phyloP scores from a whole-genome alignment of 257 asterid species.

The Parsonsia alboflavescens region DNA sequence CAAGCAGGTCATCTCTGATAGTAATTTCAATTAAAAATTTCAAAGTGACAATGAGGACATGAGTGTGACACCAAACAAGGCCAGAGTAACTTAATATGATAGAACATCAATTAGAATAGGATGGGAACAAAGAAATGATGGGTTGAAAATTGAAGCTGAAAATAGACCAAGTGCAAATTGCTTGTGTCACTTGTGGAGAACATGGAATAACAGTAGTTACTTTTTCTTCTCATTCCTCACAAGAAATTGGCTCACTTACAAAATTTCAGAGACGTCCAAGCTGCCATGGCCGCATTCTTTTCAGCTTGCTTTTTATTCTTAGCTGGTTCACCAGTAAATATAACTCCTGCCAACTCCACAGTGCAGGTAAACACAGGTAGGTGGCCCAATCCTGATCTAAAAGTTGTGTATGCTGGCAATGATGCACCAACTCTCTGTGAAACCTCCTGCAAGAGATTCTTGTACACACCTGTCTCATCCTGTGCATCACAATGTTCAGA shows the following conservation, averaged over 20 bases:
- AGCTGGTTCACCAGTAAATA: constrained; percentile 48
- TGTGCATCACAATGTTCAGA: constrained; percentile 14
- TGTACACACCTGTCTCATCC: constrained; percentile 56
- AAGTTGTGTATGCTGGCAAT: constrained; percentile 37
- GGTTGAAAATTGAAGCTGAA: no score
- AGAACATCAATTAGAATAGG: neutral
- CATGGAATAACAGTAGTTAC: neutral
- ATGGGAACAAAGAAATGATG: neutral
- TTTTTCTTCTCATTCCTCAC: constrained; percentile 7
- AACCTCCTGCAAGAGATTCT: constrained; percentile 52
- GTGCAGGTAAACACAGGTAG: constrained; percentile 46
- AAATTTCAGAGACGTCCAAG: constrained; percentile 51
- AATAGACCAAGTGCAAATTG: neutral
- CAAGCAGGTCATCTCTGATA: constrained; percentile 9
- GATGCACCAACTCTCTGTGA: constrained; percentile 53
- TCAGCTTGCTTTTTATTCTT: constrained; percentile 56
- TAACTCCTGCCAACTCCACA: constrained; percentile 44
- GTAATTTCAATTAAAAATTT: neutral
- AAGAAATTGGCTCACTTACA: constrained; percentile 25
- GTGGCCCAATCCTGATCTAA: constrained; percentile 48
- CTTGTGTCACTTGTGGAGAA: neutral
- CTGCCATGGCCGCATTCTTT: constrained; percentile 54
- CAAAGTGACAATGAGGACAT: neutral
- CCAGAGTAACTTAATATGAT: neutral
- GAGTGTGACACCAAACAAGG: neutral